phyloP scores from a whole-genome alignment of 495 filamentous ascomycete species.

The Penicillium taxi region DNA sequence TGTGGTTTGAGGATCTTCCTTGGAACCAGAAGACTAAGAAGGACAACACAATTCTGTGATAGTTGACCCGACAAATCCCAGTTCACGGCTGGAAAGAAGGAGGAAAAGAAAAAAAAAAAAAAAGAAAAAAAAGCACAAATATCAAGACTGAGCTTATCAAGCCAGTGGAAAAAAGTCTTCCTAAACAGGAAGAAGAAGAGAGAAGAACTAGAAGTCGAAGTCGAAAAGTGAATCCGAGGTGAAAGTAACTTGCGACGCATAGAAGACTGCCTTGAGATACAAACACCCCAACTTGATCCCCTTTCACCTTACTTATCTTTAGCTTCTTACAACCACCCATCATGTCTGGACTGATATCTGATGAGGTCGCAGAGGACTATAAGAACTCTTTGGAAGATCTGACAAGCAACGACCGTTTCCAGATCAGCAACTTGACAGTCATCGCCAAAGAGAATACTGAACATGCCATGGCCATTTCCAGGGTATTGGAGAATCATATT shows the following conservation, averaged over 20 bases:
- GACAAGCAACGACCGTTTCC: slow-evolving; percentile 75
- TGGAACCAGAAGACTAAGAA: slow-evolving; percentile 27
- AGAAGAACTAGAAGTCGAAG: background rate
- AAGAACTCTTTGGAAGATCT: slow-evolving; percentile 86
- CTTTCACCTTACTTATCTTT: background rate
- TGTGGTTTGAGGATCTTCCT: slow-evolving; percentile 22
- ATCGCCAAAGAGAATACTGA: slow-evolving; percentile 96
- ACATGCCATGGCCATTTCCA: slow-evolving; percentile 84
- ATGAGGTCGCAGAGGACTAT: slow-evolving; percentile 93
- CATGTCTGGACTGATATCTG: slow-evolving; percentile 70
- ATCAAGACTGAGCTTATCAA: too few species aligned
- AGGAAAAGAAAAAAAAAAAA: slow-evolving; percentile 8
- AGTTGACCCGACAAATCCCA: slow-evolving; percentile 14
- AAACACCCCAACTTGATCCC: background rate
- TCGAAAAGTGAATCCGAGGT: too few species aligned
- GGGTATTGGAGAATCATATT: slow-evolving; percentile 85
- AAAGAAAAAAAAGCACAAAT: slow-evolving; percentile 12
- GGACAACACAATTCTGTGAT: slow-evolving; percentile 24
- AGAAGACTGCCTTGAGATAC: background rate
- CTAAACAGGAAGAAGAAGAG: slow-evolving; percentile 6
- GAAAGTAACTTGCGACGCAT: background rate
- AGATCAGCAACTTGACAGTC: slow-evolving; percentile 91
- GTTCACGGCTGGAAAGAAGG: slow-evolving; percentile 6
- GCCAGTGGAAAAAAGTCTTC: too few species aligned
- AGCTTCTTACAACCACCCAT: slow-evolving; percentile 17